Conservation (phyloP, 2,329 filamentous ascomycete species). For the Bipolaris zeicola region DNA sequence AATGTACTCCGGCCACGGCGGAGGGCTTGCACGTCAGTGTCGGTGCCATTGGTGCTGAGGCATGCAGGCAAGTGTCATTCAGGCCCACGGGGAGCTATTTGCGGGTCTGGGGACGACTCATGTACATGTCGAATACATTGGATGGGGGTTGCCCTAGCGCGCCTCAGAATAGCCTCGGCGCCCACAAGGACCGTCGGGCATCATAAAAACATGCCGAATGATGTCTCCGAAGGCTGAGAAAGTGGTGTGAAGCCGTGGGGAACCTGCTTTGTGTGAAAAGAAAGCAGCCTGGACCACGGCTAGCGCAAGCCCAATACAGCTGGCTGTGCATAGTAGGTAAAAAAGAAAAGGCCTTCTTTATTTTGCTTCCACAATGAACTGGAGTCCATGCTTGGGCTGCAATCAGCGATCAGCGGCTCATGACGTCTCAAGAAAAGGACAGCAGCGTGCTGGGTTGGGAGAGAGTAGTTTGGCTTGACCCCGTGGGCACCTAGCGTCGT, state of each 20-base stretch:
- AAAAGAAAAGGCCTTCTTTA: conserved; percentile 3
- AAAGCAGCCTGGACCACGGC: not conserved
- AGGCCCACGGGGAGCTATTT: not conserved
- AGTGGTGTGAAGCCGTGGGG: not conserved
- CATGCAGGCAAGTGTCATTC: conserved; percentile 6
- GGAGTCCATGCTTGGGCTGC: conserved; percentile 1
- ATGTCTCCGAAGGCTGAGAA: not conserved
- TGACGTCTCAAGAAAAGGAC: not conserved
- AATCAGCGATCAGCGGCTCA: not conserved
- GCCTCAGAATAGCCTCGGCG: conserved; percentile 4
- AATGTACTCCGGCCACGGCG: not conserved
- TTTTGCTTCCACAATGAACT: not conserved
- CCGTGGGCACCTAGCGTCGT: not conserved
- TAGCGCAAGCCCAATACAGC: conserved; percentile 10
- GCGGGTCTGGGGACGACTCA: conserved; percentile 6
- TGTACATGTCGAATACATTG: conserved; percentile 3
- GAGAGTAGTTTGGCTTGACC: not conserved
- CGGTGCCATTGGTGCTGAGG: not conserved
- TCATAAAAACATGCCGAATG: not conserved
- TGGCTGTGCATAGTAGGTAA: not conserved
- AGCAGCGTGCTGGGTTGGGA: not conserved
- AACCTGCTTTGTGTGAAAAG: not conserved
- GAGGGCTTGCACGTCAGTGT: not conserved
- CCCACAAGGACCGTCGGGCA: not conserved
- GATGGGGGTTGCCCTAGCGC: not conserved